Evolutionary conservation across 352 stramenopile species (phyloP).

Genomic region (Globisporangium barbulae): DNA sequence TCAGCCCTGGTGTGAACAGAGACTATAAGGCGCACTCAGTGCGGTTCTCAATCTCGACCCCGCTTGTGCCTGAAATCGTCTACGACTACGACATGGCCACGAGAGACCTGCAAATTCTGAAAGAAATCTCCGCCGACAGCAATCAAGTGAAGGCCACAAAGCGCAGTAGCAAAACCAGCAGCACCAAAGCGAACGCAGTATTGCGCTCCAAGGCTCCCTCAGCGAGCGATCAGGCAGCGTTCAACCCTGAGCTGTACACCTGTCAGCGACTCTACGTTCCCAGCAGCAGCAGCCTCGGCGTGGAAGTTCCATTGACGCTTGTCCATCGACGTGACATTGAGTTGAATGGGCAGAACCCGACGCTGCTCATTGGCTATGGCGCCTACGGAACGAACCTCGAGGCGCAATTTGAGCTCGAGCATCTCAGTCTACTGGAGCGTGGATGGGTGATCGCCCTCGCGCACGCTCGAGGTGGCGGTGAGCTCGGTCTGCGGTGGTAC

Average conservation of each 20-base stretch:
- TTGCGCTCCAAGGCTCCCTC: background rate
- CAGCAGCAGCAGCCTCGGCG: conserved; percentile 31
- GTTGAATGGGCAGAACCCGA: conserved; percentile 62
- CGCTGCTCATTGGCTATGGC: conserved; percentile 87
- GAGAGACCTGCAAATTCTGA: conserved; percentile 41
- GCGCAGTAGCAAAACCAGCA: background rate
- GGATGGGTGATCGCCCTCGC: conserved; percentile 89
- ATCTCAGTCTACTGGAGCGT: conserved; percentile 80
- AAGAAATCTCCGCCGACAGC: conserved; percentile 40
- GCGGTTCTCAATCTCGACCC: conserved; percentile 72
- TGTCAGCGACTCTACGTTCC: conserved; percentile 44
- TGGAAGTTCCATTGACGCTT: conserved; percentile 73
- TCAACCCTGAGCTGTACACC: conserved; percentile 29
- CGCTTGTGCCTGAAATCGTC: conserved; percentile 70
- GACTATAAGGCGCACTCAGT: conserved; percentile 55
- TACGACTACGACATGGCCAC: conserved; percentile 75
- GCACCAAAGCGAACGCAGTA: conserved; percentile 1
- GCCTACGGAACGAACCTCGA: conserved; percentile 88
- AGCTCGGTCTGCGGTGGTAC: conserved; percentile 88
- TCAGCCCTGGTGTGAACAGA: conserved; percentile 81
- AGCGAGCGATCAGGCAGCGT: background rate
- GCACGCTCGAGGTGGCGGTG: conserved; percentile 86
- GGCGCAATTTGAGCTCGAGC: conserved; percentile 81
- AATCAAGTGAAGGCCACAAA: background rate
- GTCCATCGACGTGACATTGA: conserved; percentile 59